Conservation (phyloP, 495 filamentous ascomycete genomes). For the Aspergillus hancockii region DNA sequence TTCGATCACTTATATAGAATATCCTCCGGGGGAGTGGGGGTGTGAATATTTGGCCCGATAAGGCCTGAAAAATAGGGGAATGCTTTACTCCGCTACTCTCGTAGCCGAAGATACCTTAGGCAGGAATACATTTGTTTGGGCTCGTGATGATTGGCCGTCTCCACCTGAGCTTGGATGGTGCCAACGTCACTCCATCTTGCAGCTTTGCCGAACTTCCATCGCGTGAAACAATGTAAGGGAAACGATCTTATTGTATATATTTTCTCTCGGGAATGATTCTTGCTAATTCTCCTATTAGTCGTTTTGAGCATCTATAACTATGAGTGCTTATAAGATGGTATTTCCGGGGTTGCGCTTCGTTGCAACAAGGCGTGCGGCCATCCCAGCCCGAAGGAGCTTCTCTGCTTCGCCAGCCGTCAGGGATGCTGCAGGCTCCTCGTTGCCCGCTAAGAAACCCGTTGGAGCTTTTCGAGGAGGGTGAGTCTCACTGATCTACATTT, state of each 20-base stretch:
- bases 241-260: conserved; percentile 6
- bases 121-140: background rate
- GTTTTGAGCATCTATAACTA: conserved; percentile 18
- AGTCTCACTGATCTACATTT: conserved; percentile 29
- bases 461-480: conserved; percentile 94
- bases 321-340: conserved; percentile 25
- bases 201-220: background rate
- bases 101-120: background rate
- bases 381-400: conserved; percentile 29
- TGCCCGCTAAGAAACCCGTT: conserved; percentile 77
- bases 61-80: no score
- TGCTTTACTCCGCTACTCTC: no score
- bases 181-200: conserved; percentile 36
- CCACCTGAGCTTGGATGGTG: conserved; percentile 24
- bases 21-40: no score
- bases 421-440: conserved; percentile 35
- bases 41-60: no score
- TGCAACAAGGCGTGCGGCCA: conserved; percentile 25
- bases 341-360: conserved; percentile 29
- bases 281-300: conserved; percentile 9
- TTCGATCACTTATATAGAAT: background rate
- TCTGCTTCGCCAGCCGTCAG: conserved; percentile 38
- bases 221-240: background rate
- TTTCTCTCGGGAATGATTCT: background rate
- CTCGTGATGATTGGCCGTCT: conserved; percentile 14